phyloP scores from a whole-genome alignment of 75 land plant species.

The Ceratopteris richardii region DNA sequence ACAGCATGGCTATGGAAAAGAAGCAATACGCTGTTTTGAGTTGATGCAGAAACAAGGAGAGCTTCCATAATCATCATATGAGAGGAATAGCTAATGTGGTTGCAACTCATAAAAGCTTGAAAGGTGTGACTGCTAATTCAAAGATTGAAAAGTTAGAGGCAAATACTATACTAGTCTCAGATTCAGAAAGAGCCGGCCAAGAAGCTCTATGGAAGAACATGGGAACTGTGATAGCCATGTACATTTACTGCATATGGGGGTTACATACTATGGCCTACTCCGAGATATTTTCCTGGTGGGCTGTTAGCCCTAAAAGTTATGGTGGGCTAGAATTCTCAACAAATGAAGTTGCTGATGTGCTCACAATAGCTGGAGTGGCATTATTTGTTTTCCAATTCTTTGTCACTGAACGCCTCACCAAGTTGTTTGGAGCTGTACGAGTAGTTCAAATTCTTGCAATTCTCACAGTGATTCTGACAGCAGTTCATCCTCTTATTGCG shows the following conservation, averaged over 20 bases:
- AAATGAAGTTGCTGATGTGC: conserved; percentile 37
- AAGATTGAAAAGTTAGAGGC: too few relatives aligned
- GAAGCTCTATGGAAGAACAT: conserved; percentile 31
- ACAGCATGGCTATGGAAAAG: too few relatives aligned
- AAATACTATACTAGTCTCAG: too few relatives aligned
- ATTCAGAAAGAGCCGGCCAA: too few relatives aligned
- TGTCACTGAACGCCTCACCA: conserved; percentile 19
- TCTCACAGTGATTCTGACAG: conserved; percentile 15
- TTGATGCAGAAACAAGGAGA: too few relatives aligned
- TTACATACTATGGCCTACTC: conserved; percentile 42
- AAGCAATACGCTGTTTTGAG: too few relatives aligned
- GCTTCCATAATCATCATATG: too few relatives aligned
- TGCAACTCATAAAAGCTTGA: too few relatives aligned
- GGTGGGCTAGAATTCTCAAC: conserved; percentile 39
- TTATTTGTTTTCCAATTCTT: conserved; percentile 30
- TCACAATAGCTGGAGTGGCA: conserved; percentile 29
- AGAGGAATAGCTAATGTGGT: too few relatives aligned
- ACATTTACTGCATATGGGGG: conserved; percentile 36
- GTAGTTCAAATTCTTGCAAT: too few relatives aligned
- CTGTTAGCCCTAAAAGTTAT: conserved; percentile 28
- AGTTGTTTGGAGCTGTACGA: conserved; percentile 19
- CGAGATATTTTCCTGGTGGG: conserved; percentile 54
- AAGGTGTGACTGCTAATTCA: too few relatives aligned
- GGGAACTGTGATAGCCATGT: conserved; percentile 29
- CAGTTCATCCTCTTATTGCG: conserved; percentile 23